A percentile compares a stretch with the other conserved stretches of the same genome.
Conservation (phyloP, 2,329 filamentous ascomycete genomes). For the Colletotrichum sp. region DNA sequence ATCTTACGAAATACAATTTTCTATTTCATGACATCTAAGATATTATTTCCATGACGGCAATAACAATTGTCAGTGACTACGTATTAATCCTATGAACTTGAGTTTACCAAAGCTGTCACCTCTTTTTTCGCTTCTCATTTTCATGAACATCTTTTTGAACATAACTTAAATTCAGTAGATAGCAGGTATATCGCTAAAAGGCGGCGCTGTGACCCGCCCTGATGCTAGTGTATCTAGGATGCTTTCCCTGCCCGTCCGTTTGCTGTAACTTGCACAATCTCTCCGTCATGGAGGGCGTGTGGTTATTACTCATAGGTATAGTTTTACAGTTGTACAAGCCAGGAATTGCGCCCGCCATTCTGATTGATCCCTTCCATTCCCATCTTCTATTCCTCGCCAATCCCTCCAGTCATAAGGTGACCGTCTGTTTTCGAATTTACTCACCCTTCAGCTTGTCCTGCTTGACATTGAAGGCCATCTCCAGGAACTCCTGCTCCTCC, state of each 20-base stretch:
- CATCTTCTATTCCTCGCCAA: background rate
- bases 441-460: constrained; percentile 75
- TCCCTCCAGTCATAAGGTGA: background rate
- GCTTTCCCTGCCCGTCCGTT: background rate
- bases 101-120: background rate
- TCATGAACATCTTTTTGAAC: background rate
- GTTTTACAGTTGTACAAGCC: background rate
- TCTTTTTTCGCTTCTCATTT: background rate
- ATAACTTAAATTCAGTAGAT: background rate
- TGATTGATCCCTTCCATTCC: background rate
- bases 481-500: constrained; percentile 87
- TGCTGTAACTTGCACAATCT: background rate
- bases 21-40: background rate
- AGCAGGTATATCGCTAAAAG: background rate
- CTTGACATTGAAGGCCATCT: constrained; percentile 67
- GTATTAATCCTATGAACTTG: background rate
- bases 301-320: background rate
- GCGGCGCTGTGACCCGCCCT: background rate
- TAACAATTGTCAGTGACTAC: background rate
- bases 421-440: constrained; percentile 36
- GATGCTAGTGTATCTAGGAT: background rate
- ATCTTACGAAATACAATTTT: background rate
- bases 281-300: background rate
- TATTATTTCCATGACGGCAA: background rate
- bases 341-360: background rate